A percentile compares a stretch with the other conserved stretches of the same genome.
Evolutionary conservation across 108 stramenopile species (phyloP).

Genomic region (Skeletonema tropicum): DNA sequence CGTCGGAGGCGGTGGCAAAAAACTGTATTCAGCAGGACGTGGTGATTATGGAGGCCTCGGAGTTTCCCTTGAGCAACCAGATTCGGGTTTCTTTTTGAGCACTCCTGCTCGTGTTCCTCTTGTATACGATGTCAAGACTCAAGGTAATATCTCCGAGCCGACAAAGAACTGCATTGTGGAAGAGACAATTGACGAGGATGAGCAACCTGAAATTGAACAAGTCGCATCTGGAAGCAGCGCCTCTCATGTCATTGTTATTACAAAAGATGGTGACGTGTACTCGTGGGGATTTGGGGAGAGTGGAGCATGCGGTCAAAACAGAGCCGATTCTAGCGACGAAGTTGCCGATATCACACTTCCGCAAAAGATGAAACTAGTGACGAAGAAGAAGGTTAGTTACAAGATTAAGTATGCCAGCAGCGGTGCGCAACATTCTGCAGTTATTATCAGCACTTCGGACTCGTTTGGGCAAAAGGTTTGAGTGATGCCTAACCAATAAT

Average conservation of each 20-base stretch:
- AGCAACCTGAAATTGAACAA: slow-evolving; percentile 45
- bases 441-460: slow-evolving; percentile 26
- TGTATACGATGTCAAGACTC: slow-evolving; percentile 27
- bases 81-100: slow-evolving; percentile 34
- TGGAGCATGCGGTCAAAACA: slow-evolving; percentile 63
- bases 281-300: slow-evolving; percentile 90
- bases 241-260: slow-evolving; percentile 64
- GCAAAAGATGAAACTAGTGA: slow-evolving; percentile 42
- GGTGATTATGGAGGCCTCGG: slow-evolving; percentile 90
- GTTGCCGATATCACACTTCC: slow-evolving; percentile 38
- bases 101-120: slow-evolving; percentile 55
- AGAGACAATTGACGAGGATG: slow-evolving; percentile 36
- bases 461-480: background rate
- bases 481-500: too few species aligned
- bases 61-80: slow-evolving; percentile 27
- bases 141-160: slow-evolving; percentile 38
- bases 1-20: slow-evolving; percentile 59
- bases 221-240: slow-evolving; percentile 64
- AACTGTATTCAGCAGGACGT: slow-evolving; percentile 81
- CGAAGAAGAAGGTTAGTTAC: slow-evolving; percentile 19
- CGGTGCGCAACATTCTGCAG: slow-evolving; percentile 55
- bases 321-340: slow-evolving; percentile 29
- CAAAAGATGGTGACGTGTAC: slow-evolving; percentile 74
- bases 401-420: slow-evolving; percentile 49
- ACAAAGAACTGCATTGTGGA: slow-evolving; percentile 40